Evolutionary conservation across 441 rosid genomes (phyloP).

Genomic region (Syzygium malaccense): DNA sequence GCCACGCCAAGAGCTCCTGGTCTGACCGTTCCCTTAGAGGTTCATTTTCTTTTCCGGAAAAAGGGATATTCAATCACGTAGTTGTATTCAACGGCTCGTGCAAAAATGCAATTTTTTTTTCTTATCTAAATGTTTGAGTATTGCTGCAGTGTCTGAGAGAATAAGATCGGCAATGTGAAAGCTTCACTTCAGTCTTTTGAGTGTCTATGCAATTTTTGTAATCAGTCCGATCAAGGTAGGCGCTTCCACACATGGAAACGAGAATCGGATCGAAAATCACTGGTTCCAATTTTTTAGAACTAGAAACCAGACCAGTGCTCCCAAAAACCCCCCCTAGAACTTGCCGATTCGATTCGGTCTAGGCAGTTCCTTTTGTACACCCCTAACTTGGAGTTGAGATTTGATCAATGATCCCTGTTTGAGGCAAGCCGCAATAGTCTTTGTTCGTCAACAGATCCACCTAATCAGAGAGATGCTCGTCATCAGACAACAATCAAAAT

Average conservation of each 20-base stretch:
- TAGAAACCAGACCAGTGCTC: too few species aligned
- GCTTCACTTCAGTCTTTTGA: not conserved
- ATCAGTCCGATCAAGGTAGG: too few species aligned
- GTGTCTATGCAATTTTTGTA: not conserved
- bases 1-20: conserved; percentile 93
- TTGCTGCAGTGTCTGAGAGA: not conserved
- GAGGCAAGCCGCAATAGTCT: not conserved
- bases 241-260: too few species aligned
- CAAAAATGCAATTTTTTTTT: not conserved
- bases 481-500: not conserved
- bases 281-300: too few species aligned
- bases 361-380: too few species aligned
- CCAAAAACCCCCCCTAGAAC: too few species aligned
- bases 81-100: not conserved
- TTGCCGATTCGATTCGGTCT: too few species aligned
- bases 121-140: not conserved
- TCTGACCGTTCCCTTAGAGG: conserved; percentile 60
- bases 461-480: not conserved
- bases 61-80: not conserved
- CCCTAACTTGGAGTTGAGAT: not conserved
- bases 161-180: not conserved
- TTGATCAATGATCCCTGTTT: too few species aligned
- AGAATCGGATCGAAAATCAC: too few species aligned
- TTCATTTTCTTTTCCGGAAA: not conserved
- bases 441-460: not conserved